phyloP scores from a whole-genome alignment of 1,284 basidiomycete species.

The Gymnopus androsaceus region DNA sequence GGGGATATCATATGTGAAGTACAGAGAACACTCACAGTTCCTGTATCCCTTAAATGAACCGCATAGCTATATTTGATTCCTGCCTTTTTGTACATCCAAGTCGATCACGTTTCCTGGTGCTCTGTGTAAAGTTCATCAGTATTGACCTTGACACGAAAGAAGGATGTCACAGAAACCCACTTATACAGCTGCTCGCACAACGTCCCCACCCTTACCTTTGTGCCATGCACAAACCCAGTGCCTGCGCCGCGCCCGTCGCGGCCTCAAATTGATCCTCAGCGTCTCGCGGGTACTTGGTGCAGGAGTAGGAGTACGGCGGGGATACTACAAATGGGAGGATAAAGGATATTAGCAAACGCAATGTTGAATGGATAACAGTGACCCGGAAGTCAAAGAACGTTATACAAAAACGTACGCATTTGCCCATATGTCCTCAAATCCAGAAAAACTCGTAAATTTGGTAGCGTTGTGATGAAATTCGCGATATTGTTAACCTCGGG shows the following conservation, averaged over 20 bases:
- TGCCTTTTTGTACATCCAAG: constrained; percentile 68
- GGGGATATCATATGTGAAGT: too few relatives aligned
- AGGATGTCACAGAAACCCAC: constrained; percentile 34
- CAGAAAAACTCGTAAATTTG: constrained; percentile 60
- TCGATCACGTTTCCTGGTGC: constrained; percentile 78
- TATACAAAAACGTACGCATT: constrained; percentile 55
- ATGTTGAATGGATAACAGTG: not conserved
- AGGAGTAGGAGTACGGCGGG: constrained; percentile 75
- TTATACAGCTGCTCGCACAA: constrained; percentile 70
- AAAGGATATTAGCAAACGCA: not conserved
- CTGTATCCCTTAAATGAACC: constrained; percentile 80
- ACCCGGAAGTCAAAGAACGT: not conserved
- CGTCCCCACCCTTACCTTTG: constrained; percentile 55
- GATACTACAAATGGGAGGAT: too few relatives aligned
- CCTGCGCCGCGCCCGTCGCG: constrained; percentile 68
- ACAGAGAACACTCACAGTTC: constrained; percentile 58
- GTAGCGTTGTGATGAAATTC: constrained; percentile 62
- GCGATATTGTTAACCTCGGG: constrained; percentile 77
- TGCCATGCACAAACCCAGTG: constrained; percentile 63
- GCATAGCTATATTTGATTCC: constrained; percentile 78
- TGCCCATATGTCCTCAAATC: constrained; percentile 86
- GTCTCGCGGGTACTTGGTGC: constrained; percentile 67
- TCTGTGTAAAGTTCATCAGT: constrained; percentile 28
- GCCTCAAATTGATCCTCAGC: constrained; percentile 85
- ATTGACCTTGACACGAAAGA: not conserved